Conservation (phyloP, 352 stramenopile species). For the Phytophthora constricta region DNA sequence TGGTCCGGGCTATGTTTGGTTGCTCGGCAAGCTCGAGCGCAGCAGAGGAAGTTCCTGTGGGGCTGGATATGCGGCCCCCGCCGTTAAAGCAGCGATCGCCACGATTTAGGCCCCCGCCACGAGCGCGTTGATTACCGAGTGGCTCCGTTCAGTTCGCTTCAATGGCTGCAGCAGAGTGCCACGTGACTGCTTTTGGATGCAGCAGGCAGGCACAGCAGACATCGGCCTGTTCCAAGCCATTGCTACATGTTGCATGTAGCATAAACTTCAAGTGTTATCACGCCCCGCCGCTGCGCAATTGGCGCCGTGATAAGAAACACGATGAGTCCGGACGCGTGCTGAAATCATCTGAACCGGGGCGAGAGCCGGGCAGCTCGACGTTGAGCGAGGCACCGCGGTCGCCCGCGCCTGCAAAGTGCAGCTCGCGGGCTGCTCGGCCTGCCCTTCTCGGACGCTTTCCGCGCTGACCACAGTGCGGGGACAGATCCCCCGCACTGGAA, state of each 20-base stretch:
- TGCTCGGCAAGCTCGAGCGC: not conserved
- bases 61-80: not conserved
- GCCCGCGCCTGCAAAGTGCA: not conserved
- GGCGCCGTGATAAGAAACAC: no score
- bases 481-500: not conserved
- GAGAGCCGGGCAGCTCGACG: not conserved
- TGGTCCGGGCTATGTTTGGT: constrained; percentile 3
- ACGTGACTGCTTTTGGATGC: no score
- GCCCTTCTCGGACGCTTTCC: not conserved
- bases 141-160: no score
- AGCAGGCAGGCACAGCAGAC: not conserved
- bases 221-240: no score
- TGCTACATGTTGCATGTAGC: no score
- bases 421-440: not conserved
- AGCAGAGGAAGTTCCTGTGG: not conserved
- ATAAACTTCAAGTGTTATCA: constrained; percentile 2
- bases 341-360: constrained; percentile 1
- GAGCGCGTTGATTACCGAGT: no score
- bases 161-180: no score
- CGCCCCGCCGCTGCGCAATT: not conserved
- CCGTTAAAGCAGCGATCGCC: not conserved
- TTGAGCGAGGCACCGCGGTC: constrained; percentile 2
- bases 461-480: not conserved
- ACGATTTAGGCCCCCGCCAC: no score
- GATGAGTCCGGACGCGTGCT: no score